Percentiles rank a stretch among this genome's conserved stretches.
These are phyloP conservation scores for Drechslerella coelobrocha DNA, from an alignment of 2,329 filamentous ascomycete genomes.

Conservation along the genomic window DNA sequence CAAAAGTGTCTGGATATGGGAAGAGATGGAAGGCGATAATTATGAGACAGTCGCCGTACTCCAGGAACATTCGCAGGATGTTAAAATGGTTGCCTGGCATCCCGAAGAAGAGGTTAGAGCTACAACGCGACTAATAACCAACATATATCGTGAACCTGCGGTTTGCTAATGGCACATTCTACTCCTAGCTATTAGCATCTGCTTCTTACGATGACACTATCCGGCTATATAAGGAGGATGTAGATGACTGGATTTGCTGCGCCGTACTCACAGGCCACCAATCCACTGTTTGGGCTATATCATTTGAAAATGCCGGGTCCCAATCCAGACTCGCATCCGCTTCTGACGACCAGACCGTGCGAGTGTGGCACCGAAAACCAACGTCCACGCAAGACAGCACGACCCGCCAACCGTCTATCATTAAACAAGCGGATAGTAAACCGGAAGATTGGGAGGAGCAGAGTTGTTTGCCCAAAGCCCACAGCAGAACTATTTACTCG, in stretches of 20 bases:
- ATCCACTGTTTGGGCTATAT: slow-evolving; percentile 88
- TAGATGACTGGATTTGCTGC: slow-evolving; percentile 93
- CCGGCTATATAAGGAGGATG: slow-evolving; percentile 85
- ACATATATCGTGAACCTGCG: slow-evolving; percentile 39
- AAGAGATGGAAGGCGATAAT: slow-evolving; percentile 92
- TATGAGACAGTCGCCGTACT: slow-evolving; percentile 96
- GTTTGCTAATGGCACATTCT: not conserved
- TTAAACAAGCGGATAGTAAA: slow-evolving; percentile 77
- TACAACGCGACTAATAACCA: slow-evolving; percentile 60
- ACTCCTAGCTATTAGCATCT: slow-evolving; percentile 73
- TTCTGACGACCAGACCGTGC: slow-evolving; percentile 80
- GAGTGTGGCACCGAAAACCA: slow-evolving; percentile 74
- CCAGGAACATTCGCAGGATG: slow-evolving; percentile 92
- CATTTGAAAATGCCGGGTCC: slow-evolving; percentile 69
- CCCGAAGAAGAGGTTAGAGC: slow-evolving; percentile 65
- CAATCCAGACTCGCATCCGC: slow-evolving; percentile 72
- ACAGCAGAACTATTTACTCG: slow-evolving; percentile 83
- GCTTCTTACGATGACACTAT: slow-evolving; percentile 95
- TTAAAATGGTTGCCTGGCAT: slow-evolving; percentile 94
- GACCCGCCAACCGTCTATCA: slow-evolving; percentile 73
- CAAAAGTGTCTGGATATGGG: slow-evolving; percentile 98
- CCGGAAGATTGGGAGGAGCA: slow-evolving; percentile 82
- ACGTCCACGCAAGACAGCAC: slow-evolving; percentile 60
- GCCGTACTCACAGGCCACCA: slow-evolving; percentile 78
- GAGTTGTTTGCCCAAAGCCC: slow-evolving; percentile 73